These are phyloP conservation scores for Coemansia erecta DNA, from an alignment of 192 early-diverging fungal species.

Conservation along the genomic window DNA sequence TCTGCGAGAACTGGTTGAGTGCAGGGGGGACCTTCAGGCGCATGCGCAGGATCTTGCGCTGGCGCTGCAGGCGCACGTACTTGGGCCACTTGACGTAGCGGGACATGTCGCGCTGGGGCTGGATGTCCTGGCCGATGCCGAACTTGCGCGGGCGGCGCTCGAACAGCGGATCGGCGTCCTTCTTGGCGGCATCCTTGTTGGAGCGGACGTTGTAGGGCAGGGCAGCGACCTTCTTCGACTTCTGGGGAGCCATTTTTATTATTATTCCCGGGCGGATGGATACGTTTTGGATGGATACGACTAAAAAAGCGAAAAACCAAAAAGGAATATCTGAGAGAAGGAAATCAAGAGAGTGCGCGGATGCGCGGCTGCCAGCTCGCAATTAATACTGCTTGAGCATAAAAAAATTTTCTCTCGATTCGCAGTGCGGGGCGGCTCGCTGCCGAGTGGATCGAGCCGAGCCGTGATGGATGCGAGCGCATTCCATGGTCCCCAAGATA, in stretches of 20 bases:
- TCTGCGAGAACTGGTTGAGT: slow-evolving; percentile 99
- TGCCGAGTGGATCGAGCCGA: too few relatives aligned
- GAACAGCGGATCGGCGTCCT: slow-evolving; percentile 80
- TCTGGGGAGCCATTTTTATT: slow-evolving; percentile 54
- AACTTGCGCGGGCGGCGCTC: slow-evolving; percentile 94
- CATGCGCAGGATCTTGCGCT: slow-evolving; percentile 94
- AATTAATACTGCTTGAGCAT: background rate
- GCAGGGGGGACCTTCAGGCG: slow-evolving; percentile 99
- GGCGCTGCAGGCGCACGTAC: slow-evolving; percentile 98
- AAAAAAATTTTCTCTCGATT: background rate
- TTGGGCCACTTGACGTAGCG: slow-evolving; percentile 99
- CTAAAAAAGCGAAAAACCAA: slow-evolving; percentile 6
- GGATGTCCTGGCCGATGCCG: slow-evolving; percentile 95
- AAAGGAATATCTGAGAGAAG: slow-evolving; percentile 17
- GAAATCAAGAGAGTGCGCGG: slow-evolving; percentile 8
- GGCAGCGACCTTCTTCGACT: slow-evolving; percentile 86
- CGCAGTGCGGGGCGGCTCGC: too few relatives aligned
- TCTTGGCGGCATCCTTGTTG: slow-evolving; percentile 66
- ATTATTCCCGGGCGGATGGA: slow-evolving; percentile 6
- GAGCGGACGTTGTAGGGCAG: slow-evolving; percentile 77
- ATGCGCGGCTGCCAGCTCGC: background rate
- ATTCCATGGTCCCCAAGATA: too few relatives aligned
- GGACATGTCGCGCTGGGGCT: slow-evolving; percentile 91
- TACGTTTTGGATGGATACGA: slow-evolving; percentile 36
- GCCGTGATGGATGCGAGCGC: too few relatives aligned